Evolutionary conservation across 495 filamentous ascomycete species (phyloP), one percentile per base, ranked within the genome.

Genomic region (Penicillium flavigenum): DNA sequence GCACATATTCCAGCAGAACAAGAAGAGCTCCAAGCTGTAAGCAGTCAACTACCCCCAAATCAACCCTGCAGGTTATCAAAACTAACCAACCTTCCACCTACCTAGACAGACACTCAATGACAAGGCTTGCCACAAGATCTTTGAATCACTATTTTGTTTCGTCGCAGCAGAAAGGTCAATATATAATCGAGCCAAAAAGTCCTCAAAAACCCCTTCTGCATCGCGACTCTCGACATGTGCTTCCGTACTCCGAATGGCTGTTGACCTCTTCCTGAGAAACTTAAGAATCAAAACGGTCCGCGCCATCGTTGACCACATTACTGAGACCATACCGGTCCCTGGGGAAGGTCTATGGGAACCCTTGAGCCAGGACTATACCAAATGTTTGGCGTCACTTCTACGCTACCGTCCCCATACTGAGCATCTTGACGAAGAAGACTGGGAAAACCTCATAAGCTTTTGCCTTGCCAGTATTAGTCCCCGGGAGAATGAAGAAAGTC

Each of bases 291-390:
- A 91, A 66, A 91, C 91, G 3, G 81, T 92, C 27, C 84, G 85
- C 58, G 82, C 90, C 4, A 69, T 96, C 26, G 76, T 92, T 56
- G 86, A 91, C 46, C 92, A 96, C 69, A 87, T 98, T 56, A 84
- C 81, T 19, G 84, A 97, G 60, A 86, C 82, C 39, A 76, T 98
- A 39, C 83, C 83, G 12, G 75, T 78, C 4, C 71, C 82, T 3
- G 68, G 64, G 46, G 82, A 86, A 36, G 83, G 81, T 19, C 80
- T 83, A 12, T 85, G 88, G 64, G 81, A 86, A 52, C 89, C 89
- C n/a, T 75, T 98, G 2, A 75, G 83, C 41, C 77, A 86, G 26
- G 85, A 90, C 64, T 96, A 97, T 69, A 79, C 87, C 62, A 96
- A 90, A 77, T 82, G 84, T 29, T 72, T 98, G 55, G 71, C 76